Percentiles rank a stretch among this genome's conserved stretches.
Conservation (phyloP, 306 rosid genomes). For the Adenanthera pavonina region DNA sequence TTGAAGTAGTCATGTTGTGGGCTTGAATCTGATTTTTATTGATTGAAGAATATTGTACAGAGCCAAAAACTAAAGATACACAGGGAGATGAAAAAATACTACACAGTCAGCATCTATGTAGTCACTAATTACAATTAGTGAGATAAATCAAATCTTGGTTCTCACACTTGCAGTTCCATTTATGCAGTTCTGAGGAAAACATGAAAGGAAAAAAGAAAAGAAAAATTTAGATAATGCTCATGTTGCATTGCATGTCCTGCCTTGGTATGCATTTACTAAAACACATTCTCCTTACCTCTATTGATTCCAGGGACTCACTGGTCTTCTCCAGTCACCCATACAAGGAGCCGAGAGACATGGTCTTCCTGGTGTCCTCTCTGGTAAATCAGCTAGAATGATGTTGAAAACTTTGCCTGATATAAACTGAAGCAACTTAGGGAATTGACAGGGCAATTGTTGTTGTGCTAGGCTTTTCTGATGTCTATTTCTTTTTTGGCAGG, state of each 20-base stretch:
- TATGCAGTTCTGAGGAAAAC: background rate
- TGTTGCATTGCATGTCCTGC: slow-evolving; percentile 1
- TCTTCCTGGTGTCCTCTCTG: slow-evolving; percentile 94
- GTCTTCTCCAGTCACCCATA: slow-evolving; percentile 94
- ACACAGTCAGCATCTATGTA: too few relatives aligned
- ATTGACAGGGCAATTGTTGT: slow-evolving; percentile 19
- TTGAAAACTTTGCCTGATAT: slow-evolving; percentile 17
- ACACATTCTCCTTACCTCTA: slow-evolving; percentile 23
- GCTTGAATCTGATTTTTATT: too few relatives aligned
- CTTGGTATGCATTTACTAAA: background rate
- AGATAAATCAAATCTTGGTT: too few relatives aligned
- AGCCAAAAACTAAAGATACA: too few relatives aligned
- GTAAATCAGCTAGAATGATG: slow-evolving; percentile 48
- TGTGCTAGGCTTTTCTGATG: slow-evolving; percentile 27
- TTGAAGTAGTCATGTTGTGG: background rate
- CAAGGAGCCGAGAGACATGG: slow-evolving; percentile 98
- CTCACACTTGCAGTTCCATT: background rate
- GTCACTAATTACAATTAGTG: too few relatives aligned
- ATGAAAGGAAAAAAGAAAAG: background rate
- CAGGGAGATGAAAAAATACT: too few relatives aligned
- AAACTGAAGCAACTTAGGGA: slow-evolving; percentile 25
- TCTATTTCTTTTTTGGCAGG: slow-evolving; percentile 55
- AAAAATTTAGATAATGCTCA: background rate
- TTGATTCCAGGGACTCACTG: slow-evolving; percentile 86
- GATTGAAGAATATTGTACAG: too few relatives aligned